Evolutionary conservation across 2,329 filamentous ascomycete genomes (phyloP), one percentile per base, ranked within the genome.

Genomic region (Talaromyces islandicus): DNA sequence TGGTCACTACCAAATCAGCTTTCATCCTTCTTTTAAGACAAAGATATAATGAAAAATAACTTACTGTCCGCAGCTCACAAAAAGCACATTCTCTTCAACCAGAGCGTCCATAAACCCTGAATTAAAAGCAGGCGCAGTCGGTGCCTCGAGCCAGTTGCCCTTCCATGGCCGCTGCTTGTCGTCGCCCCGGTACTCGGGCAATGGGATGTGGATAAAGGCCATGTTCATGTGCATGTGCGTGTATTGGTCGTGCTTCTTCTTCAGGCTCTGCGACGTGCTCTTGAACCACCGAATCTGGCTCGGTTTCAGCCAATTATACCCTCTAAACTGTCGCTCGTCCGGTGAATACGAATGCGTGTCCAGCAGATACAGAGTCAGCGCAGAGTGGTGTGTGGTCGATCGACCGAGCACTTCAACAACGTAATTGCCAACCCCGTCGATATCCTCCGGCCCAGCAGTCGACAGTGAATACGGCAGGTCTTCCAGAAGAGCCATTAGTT

Each of bases 241-340:
- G 75, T 97, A 99, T 68, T 91, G 87, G 63, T 84, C 83, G 72
- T 96, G 92, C 62, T 85, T 85, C 68, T 87, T 86, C 76, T 91
- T 91, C 53, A 97, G 77, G 12, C 85, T 78, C 60, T 88, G 80
- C 0, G 90, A 87, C 0, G 90, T 96, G 64, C 85, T 83, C 66
- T 86, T 88, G 80, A 99, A 99, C 94, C 94, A 99, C 59, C 90
- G 86, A 61, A 97, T 96, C 75, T 99, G 94, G 67, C 85, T 92
- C 51, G 88, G 88, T 77, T 97, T 97, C 70, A 99, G 80, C 94
- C 94, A 99, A 76, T 97, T 93, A 72, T 99, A 99, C 54, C 94
- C 94, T n/a, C 86, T 85, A 73, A 87, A 97, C 62, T 90, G 86
- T 59, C 87, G 85, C 75, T 97, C 91, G 70, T 99, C 90, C 0